phyloP scores from a whole-genome alignment of 2,329 filamentous ascomycete species.

The Trichoderma cornu-damae region DNA sequence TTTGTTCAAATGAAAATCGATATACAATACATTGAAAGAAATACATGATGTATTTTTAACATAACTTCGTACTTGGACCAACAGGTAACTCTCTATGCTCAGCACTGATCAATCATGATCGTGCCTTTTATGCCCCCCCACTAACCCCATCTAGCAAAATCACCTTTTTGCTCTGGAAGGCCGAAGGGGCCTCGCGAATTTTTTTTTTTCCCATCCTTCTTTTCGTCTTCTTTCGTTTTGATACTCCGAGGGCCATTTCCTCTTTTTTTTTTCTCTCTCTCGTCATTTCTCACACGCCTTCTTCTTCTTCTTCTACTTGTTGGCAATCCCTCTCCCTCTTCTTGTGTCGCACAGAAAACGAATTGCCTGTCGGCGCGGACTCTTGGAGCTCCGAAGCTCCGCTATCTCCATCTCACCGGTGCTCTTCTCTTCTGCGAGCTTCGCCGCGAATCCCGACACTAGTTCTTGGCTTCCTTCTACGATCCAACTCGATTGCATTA shows the following conservation, averaged over 20 bases:
- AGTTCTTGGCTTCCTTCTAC: background rate
- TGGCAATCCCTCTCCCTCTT: background rate
- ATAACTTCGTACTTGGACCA: too few species aligned
- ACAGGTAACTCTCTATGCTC: slow-evolving; percentile 10
- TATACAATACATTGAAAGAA: background rate
- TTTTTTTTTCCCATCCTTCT: background rate
- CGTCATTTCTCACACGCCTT: background rate
- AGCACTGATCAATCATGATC: background rate
- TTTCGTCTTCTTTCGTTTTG: background rate
- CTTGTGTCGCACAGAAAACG: background rate
- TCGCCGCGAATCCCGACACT: slow-evolving; percentile 7
- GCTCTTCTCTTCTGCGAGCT: slow-evolving; percentile 3
- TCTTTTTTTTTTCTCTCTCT: background rate
- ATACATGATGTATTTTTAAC: too few species aligned
- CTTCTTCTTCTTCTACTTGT: background rate
- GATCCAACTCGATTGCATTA: background rate
- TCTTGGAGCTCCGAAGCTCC: slow-evolving; percentile 16
- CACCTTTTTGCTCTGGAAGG: background rate
- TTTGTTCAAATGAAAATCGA: too few species aligned
- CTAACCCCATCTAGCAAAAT: background rate
- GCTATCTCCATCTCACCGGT: slow-evolving; percentile 15
- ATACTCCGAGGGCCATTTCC: background rate
- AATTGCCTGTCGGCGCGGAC: background rate
- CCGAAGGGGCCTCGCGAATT: background rate
- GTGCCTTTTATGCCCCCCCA: too few species aligned